Conservation (phyloP, 129 eudicot genomes). For the Erigeron canadensis region DNA sequence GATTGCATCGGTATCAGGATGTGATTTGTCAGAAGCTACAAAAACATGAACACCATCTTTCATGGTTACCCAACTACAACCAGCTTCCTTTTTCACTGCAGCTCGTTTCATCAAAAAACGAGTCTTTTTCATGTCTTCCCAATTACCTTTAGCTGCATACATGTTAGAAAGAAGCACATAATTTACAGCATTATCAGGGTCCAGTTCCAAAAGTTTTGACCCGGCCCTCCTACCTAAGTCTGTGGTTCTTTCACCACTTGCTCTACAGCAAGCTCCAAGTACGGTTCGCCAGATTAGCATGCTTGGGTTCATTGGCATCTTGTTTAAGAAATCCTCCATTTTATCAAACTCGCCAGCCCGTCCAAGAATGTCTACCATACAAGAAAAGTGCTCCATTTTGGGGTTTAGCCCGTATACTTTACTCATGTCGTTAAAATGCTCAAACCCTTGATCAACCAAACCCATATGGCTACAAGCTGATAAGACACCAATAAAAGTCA, state of each 20-base stretch:
- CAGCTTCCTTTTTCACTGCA: conserved; percentile 68
- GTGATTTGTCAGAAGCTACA: conserved; percentile 81
- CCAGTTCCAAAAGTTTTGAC: conserved; percentile 64
- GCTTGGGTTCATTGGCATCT: conserved; percentile 77
- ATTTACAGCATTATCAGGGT: conserved; percentile 71
- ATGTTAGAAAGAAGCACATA: conserved; percentile 87
- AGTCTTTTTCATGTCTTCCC: conserved; percentile 77
- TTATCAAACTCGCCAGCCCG: conserved; percentile 80
- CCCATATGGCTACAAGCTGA: conserved; percentile 98
- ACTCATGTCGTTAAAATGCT: conserved; percentile 77
- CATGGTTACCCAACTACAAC: conserved; percentile 96
- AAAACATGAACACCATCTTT: conserved; percentile 89
- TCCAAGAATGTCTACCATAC: conserved; percentile 93
- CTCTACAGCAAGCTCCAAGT: conserved; percentile 75
- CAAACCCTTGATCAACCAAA: conserved; percentile 60
- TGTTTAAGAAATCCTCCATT: conserved; percentile 62
- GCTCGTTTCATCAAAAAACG: conserved; percentile 60
- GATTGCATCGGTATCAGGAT: conserved; percentile 60
- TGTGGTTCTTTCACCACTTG: conserved; percentile 38
- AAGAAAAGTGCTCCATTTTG: conserved; percentile 79
- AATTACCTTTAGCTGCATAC: conserved; percentile 79
- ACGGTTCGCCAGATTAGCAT: conserved; percentile 84
- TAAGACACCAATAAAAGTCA: conserved; percentile 79
- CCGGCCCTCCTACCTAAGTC: conserved; percentile 71
- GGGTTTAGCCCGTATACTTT: conserved; percentile 56